Percentiles rank a stretch among this genome's conserved stretches.
Conservation (phyloP, 176 grass and related monocot species). For the Hyparrhenia diplandra region DNA sequence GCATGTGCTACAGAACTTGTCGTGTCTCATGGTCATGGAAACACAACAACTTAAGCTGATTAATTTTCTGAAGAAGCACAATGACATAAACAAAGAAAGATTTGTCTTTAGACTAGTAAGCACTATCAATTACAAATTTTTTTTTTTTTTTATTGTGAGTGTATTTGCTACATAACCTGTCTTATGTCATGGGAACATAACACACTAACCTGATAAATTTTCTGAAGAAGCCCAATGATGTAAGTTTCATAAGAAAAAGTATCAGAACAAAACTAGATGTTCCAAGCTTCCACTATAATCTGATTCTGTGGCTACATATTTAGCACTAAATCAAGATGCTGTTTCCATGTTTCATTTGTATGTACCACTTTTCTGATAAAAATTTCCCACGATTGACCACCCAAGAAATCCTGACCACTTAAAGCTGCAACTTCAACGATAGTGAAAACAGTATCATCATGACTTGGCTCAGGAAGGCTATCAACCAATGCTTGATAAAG, state of each 20-base stretch:
- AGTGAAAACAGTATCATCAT: slow-evolving; percentile 24
- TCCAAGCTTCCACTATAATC: background rate
- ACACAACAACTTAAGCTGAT: no score
- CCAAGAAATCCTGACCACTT: slow-evolving; percentile 6
- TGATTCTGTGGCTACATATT: slow-evolving; percentile 18
- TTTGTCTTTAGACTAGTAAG: background rate
- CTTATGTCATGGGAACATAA: background rate
- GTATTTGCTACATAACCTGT: background rate
- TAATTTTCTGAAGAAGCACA: no score
- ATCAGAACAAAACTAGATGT: background rate
- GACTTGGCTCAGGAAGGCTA: slow-evolving; percentile 32
- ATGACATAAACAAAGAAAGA: background rate
- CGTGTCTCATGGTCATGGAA: no score
- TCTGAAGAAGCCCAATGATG: background rate
- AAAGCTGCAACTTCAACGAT: slow-evolving; percentile 39
- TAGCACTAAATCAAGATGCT: slow-evolving; percentile 30
- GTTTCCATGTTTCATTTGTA: slow-evolving; percentile 13
- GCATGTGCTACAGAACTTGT: no score
- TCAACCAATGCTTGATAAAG: slow-evolving; percentile 41
- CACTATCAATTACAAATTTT: background rate
- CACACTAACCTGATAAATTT: no score
- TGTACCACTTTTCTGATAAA: slow-evolving; percentile 46
- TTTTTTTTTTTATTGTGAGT: background rate
- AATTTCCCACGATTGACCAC: slow-evolving; percentile 49
- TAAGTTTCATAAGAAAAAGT: background rate